Evolutionary conservation across 2,329 filamentous ascomycete genomes (phyloP).

Genomic region (Fusarium sp.): DNA sequence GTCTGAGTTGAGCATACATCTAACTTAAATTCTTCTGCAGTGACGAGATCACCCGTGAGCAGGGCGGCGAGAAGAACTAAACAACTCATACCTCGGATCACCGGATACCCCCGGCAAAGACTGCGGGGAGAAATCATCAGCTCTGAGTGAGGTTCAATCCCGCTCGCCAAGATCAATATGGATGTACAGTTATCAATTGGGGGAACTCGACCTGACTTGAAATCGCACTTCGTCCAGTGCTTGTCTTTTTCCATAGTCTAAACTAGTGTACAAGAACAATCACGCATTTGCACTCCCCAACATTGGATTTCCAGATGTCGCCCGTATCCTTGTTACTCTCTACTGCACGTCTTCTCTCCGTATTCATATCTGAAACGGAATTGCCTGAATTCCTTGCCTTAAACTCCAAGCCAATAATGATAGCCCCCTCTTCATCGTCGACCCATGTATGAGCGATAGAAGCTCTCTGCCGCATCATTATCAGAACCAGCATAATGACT

Average conservation of each 20-base stretch:
- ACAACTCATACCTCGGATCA: constrained; percentile 26
- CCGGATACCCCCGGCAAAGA: constrained; percentile 36
- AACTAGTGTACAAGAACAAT: constrained; percentile 56
- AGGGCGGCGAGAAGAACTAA: constrained; percentile 76
- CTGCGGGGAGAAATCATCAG: constrained; percentile 28
- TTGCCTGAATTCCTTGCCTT: constrained; percentile 35
- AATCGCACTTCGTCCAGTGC: constrained; percentile 36
- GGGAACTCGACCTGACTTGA: constrained; percentile 15
- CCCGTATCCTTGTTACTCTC: constrained; percentile 11
- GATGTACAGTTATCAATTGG: constrained; percentile 17
- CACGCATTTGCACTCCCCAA: constrained; percentile 41
- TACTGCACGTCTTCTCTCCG: constrained; percentile 8
- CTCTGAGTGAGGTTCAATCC: constrained; percentile 30
- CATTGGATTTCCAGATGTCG: constrained; percentile 19
- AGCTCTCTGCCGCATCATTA: constrained; percentile 83
- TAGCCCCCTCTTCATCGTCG: constrained; percentile 63
- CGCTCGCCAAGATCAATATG: constrained; percentile 26
- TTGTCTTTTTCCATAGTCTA: constrained; percentile 46
- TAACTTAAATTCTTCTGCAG: constrained; percentile 56
- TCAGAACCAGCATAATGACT: constrained; percentile 70
- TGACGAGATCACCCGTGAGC: constrained; percentile 79
- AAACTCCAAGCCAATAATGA: constrained; percentile 45
- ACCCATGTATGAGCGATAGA: constrained; percentile 89
- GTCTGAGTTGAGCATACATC: neutral
- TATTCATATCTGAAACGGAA: constrained; percentile 31